Percentiles rank a stretch among this genome's conserved stretches.
Conservation (phyloP, 1,284 basidiomycete species). For the Melampsora larici-populina region DNA sequence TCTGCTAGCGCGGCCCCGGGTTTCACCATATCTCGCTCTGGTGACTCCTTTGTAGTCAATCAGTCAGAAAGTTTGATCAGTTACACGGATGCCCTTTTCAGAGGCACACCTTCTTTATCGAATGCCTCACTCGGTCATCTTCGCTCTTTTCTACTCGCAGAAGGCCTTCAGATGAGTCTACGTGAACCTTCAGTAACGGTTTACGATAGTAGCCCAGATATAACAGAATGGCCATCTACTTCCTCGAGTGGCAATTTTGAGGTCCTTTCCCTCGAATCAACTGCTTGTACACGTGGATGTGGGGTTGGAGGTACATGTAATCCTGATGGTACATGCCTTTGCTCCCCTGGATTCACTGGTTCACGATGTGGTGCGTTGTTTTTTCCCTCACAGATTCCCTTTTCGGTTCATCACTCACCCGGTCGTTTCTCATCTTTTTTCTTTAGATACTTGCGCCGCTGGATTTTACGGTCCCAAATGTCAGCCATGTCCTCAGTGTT, state of each 20-base stretch:
- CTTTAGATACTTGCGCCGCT: conserved; percentile 23
- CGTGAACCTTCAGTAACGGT: neutral
- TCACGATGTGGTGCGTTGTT: conserved; percentile 19
- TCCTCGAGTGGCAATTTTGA: conserved; percentile 13
- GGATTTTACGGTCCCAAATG: conserved; percentile 27
- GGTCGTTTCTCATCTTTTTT: neutral
- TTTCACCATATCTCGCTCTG: no score
- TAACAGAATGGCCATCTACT: conserved; percentile 18
- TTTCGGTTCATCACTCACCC: no score
- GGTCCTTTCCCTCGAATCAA: conserved; percentile 24
- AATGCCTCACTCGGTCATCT: no score
- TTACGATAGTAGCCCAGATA: conserved; percentile 26
- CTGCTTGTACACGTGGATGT: conserved; percentile 24
- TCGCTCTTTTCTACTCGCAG: conserved; percentile 19
- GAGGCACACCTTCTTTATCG: no score
- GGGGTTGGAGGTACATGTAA: conserved; percentile 22
- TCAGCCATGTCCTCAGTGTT: conserved; percentile 30
- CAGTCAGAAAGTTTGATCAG: no score
- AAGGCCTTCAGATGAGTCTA: conserved; percentile 29
- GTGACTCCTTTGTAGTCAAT: no score
- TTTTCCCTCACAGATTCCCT: no score
- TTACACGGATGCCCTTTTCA: no score
- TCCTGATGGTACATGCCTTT: conserved; percentile 4
- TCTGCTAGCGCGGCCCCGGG: no score
- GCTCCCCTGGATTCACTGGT: conserved; percentile 16